Percentiles rank a stretch among this genome's conserved stretches.
These are phyloP conservation scores for Chaetomium sp. DNA, from an alignment of 2,329 filamentous ascomycete species.

Conservation along the genomic window DNA sequence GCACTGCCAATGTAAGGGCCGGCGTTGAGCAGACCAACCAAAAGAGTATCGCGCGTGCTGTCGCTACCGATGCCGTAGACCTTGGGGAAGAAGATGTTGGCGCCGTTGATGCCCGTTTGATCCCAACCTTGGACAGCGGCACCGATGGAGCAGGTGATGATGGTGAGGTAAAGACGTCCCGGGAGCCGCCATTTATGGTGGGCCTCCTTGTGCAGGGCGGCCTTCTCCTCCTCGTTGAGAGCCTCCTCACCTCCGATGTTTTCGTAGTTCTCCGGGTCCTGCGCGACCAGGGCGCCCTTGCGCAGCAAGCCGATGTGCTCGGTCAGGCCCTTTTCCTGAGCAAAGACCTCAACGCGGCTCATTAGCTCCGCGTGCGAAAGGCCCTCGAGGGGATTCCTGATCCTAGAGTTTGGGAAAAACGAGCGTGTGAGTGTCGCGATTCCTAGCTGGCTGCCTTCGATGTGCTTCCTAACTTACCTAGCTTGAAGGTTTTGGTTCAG, in stretches of 20 bases:
- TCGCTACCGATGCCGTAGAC: constrained; percentile 42
- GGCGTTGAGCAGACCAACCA: constrained; percentile 62
- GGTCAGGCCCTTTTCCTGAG: constrained; percentile 49
- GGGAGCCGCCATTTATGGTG: constrained; percentile 64
- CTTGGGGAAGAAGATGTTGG: constrained; percentile 54
- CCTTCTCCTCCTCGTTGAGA: constrained; percentile 54
- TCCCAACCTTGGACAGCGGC: constrained; percentile 68
- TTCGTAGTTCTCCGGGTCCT: constrained; percentile 59
- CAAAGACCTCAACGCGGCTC: constrained; percentile 55
- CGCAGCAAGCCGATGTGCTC: constrained; percentile 54
- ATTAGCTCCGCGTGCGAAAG: constrained; percentile 45
- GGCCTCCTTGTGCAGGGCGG: constrained; percentile 53
- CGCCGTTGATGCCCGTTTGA: constrained; percentile 57
- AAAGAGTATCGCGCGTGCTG: constrained; percentile 32
- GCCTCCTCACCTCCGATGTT: constrained; percentile 50
- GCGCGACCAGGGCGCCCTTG: constrained; percentile 68
- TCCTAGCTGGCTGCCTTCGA: background rate
- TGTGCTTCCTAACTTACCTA: constrained; percentile 22
- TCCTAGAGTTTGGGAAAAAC: constrained; percentile 24
- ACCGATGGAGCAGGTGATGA: constrained; percentile 61
- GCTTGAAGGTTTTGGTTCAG: constrained; percentile 19
- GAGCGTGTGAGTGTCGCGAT: background rate
- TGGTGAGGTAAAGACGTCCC: constrained; percentile 57
- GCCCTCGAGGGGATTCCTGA: constrained; percentile 51
- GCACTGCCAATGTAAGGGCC: constrained; percentile 44